Evolutionary conservation across 208 protist genomes (phyloP).

Genomic region (Vickermania spadyakhi): DNA sequence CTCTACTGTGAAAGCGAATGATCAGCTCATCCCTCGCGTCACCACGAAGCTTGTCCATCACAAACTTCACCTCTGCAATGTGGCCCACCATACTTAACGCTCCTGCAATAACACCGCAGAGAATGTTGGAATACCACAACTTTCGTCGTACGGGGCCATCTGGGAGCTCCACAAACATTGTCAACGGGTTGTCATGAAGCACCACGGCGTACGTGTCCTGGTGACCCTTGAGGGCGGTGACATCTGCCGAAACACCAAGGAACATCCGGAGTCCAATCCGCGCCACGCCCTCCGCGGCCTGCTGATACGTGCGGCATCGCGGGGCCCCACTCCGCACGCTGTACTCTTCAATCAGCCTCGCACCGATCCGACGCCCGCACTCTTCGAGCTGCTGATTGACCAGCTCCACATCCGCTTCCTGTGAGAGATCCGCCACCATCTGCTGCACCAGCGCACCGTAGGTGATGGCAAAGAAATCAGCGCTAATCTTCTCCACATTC

Average conservation of each 20-base stretch:
- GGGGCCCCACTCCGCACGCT: slow-evolving; percentile 77
- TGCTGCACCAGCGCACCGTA: slow-evolving; percentile 97
- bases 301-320: slow-evolving; percentile 86
- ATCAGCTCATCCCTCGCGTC: slow-evolving; percentile 86
- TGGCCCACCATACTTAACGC: slow-evolving; percentile 93
- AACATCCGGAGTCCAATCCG: slow-evolving; percentile 96
- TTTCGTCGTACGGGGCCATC: slow-evolving; percentile 69
- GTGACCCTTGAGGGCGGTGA: slow-evolving; percentile 77
- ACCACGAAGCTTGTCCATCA: slow-evolving; percentile 79
- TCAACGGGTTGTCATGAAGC: slow-evolving; percentile 95
- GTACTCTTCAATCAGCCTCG: slow-evolving; percentile 96
- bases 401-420: slow-evolving; percentile 88
- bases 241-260: slow-evolving; percentile 83
- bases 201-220: slow-evolving; percentile 82
- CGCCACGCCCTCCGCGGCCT: slow-evolving; percentile 93
- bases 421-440: slow-evolving; percentile 88
- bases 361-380: slow-evolving; percentile 96
- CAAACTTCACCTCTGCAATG: slow-evolving; percentile 72
- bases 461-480: slow-evolving; percentile 96
- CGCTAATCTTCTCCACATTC: slow-evolving; percentile 71
- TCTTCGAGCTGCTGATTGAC: slow-evolving; percentile 95
- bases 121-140: slow-evolving; percentile 95
- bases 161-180: slow-evolving; percentile 96
- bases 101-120: slow-evolving; percentile 95
- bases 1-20: slow-evolving; percentile 63